Percentiles rank a stretch among this genome's conserved stretches.
Evolutionary conservation across 441 rosid genomes (phyloP).

Genomic region (Biscutella auriculata): DNA sequence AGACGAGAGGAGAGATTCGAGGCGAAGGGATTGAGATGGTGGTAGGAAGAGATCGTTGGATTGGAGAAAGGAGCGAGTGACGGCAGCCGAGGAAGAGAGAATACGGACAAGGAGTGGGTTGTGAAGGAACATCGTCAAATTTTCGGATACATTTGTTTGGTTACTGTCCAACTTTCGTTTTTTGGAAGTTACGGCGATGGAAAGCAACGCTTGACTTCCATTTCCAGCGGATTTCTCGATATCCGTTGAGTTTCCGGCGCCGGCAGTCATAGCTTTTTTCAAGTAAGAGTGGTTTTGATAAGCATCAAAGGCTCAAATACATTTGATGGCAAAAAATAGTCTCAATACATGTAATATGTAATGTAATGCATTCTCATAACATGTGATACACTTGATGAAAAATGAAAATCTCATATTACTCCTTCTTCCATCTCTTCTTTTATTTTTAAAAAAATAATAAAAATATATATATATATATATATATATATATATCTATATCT

Average conservation of each 20-base stretch:
- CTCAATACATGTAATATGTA: too few relatives aligned
- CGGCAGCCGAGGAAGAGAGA: constrained; percentile 35
- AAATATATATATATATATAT: too few relatives aligned
- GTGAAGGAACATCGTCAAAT: too few relatives aligned
- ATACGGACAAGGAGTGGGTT: constrained; percentile 22
- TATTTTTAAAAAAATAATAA: too few relatives aligned
- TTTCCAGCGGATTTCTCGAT: background rate
- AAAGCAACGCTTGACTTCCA: background rate
- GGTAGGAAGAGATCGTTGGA: constrained; percentile 40
- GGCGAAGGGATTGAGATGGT: constrained; percentile 39
- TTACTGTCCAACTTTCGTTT: constrained; percentile 9
- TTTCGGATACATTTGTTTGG: background rate
- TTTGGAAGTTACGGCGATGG: background rate
- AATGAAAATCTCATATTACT: too few relatives aligned
- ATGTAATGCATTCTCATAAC: too few relatives aligned
- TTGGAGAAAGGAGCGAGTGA: constrained; percentile 33
- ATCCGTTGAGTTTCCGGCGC: background rate
- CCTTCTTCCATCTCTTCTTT: too few relatives aligned
- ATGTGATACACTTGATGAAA: too few relatives aligned
- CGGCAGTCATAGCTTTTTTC: background rate
- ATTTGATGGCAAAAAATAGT: too few relatives aligned
- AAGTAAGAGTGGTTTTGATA: too few relatives aligned
- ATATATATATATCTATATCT: too few relatives aligned
- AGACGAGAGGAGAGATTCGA: constrained; percentile 42
- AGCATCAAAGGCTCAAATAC: too few relatives aligned